phyloP scores from a whole-genome alignment of 2,329 filamentous ascomycete species.

The Fonsecaea multimorphosa region DNA sequence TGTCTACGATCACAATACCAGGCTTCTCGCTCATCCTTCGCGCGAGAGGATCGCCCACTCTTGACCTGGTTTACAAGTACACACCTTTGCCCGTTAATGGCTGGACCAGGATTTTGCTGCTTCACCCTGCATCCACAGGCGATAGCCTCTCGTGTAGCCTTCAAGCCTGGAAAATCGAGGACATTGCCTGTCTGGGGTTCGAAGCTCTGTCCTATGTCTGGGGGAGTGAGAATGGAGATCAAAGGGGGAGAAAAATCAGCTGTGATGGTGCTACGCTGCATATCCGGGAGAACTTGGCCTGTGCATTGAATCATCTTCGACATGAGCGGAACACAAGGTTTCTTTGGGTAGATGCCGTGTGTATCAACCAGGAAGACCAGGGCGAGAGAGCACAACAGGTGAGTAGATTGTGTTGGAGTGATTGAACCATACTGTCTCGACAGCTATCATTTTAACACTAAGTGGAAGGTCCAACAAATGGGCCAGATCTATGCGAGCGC shows the following conservation, averaged over 20 bases:
- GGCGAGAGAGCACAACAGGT: conserved; percentile 32
- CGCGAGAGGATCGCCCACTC: not conserved
- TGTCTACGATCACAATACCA: not conserved
- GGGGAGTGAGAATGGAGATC: not conserved
- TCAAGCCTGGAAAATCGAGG: not conserved
- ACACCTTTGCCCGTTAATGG: not conserved
- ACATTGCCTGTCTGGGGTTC: not conserved
- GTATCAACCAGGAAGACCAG: conserved; percentile 40
- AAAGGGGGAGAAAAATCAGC: not conserved
- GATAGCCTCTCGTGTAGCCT: conserved; percentile 3
- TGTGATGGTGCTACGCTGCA: conserved; percentile 20
- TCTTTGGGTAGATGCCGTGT: conserved; percentile 40
- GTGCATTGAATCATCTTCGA: conserved; percentile 20
- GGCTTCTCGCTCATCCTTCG: not conserved
- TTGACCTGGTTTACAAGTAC: not conserved
- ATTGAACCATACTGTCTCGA: not conserved
- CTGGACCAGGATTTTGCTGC: not conserved
- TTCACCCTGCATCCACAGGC: not conserved
- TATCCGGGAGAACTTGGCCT: conserved; percentile 18
- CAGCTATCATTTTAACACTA: not conserved
- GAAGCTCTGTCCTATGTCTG: conserved; percentile 12
- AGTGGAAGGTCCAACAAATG: conserved; percentile 38
- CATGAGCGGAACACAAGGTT: conserved; percentile 1
- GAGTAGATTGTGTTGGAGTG: not conserved
- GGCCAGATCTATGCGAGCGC: conserved; percentile 37